Base-by-base conservation (phyloP, 1,139 yeast species). In the Spencermartinsiella ligniputridi region DNA sequence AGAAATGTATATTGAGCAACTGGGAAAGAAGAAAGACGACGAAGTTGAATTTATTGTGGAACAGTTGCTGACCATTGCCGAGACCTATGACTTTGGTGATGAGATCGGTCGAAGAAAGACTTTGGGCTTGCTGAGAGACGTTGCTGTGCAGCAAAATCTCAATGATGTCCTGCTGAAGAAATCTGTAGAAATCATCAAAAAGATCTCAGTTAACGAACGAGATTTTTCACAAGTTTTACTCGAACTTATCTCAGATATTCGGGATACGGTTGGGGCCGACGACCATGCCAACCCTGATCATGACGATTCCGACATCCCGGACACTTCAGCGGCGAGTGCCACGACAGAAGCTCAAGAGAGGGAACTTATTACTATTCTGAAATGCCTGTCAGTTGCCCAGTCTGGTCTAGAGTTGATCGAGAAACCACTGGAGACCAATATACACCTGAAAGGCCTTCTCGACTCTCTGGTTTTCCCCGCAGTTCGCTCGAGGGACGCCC, bases 21-120 rank as follows among this genome's bases (percentile, higher is more conserved):
- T 86, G 47, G 69, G 71, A 27, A 62, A 63, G 20, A 64, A 72
- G 35, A 67, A 64, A 1, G 75, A 74, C 42, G 71, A 76, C 16
- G 92, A 84, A 46, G 62, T 81, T 32, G 90, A 87, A 53, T 90
- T 83, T 57, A 78, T 89, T 39, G 75, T 88, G 39, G 79, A 81
- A 48, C 96, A 92, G 61, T 62, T 94, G 27, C 63, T 92, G 34
- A 66, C 71, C 6, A 76, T 88, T 33, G 82, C 92, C 0, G 75
- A 75, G 37, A 78, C 78, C 33, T 85, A 83, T 59, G 98, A 92
- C 61, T 88, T 79, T 57, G 83, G 90, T 52, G 98, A 92, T 66
- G 97, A 90, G 62, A 78, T 86, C 41, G 97, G 97, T 4, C 78
- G 97, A 59, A 75, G 96, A 60, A 79, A 81, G 40, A 83, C 88